These are phyloP conservation scores for Aspergillus nomiae DNA, from an alignment of 2,329 filamentous ascomycete species.

Conservation along the genomic window DNA sequence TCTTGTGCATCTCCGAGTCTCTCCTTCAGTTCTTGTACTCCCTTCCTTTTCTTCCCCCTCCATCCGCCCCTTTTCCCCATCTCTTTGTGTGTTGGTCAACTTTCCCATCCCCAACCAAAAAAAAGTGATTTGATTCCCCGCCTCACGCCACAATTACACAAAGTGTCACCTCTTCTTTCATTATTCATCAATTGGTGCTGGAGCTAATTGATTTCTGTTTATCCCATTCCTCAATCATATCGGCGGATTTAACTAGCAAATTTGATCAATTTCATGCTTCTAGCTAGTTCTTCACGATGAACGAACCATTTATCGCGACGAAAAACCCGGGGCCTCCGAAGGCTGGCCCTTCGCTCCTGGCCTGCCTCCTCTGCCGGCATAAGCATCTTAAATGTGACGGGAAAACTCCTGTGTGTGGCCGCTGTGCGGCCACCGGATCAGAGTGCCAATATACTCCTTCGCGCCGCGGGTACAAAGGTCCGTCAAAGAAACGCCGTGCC, in stretches of 20 bases:
- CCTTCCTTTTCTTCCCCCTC: no score
- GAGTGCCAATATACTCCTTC: conserved; percentile 74
- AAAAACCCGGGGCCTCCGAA: conserved; percentile 23
- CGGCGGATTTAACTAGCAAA: background rate
- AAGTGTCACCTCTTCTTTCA: conserved; percentile 1
- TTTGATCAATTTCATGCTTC: background rate
- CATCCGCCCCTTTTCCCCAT: background rate
- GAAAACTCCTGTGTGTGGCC: conserved; percentile 63
- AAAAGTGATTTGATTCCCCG: background rate
- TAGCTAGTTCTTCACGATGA: conserved; percentile 25
- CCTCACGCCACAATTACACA: conserved; percentile 6
- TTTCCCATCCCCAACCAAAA: background rate
- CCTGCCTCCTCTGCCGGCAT: conserved; percentile 51
- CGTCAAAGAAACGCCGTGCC: conserved; percentile 52
- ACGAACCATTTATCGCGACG: conserved; percentile 24
- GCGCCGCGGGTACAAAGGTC: conserved; percentile 73
- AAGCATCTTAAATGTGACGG: conserved; percentile 79
- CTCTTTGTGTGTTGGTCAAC: conserved; percentile 1
- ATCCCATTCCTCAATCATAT: background rate
- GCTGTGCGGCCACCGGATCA: conserved; percentile 61
- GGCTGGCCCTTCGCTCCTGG: conserved; percentile 44
- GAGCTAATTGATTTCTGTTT: background rate
- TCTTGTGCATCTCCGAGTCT: background rate
- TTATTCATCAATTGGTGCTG: conserved; percentile 2
- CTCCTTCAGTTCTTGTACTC: background rate